phyloP scores from a whole-genome alignment of 768 basidiomycete species.

The Panus rudis region DNA sequence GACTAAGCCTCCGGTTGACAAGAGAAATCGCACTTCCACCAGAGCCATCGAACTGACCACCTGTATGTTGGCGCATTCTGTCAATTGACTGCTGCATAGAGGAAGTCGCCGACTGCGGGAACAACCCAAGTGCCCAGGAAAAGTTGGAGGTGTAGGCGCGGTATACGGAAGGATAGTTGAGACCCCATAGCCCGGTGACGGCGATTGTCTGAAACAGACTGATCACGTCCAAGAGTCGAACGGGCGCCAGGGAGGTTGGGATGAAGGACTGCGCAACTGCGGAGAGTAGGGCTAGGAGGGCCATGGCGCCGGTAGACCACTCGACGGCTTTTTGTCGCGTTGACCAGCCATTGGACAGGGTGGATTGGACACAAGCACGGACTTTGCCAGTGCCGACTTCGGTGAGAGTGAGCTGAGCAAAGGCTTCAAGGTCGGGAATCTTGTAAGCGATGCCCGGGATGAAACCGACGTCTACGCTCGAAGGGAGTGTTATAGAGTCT shows the following conservation, averaged over 20 bases:
- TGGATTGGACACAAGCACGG: constrained; percentile 88
- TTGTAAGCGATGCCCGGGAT: constrained; percentile 79
- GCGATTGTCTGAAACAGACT: constrained; percentile 83
- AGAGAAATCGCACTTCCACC: constrained; percentile 57
- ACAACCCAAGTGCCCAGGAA: constrained; percentile 79
- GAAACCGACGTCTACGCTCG: constrained; percentile 45
- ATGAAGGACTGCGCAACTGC: constrained; percentile 49
- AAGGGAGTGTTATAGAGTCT: constrained; percentile 58
- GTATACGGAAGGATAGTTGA: constrained; percentile 86
- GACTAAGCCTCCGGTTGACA: constrained; percentile 77
- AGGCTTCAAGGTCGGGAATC: constrained; percentile 90
- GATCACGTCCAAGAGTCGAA: constrained; percentile 76
- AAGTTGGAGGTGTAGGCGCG: constrained; percentile 81
- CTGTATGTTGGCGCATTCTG: constrained; percentile 75
- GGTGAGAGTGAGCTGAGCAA: constrained; percentile 68
- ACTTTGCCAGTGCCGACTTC: constrained; percentile 63
- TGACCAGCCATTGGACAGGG: constrained; percentile 87
- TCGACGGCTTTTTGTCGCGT: constrained; percentile 66
- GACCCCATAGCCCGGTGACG: constrained; percentile 65
- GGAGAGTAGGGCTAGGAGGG: constrained; percentile 51
- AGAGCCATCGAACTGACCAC: constrained; percentile 57
- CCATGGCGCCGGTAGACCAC: constrained; percentile 67
- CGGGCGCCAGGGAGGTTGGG: constrained; percentile 55
- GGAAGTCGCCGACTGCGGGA: constrained; percentile 44
- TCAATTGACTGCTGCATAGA: constrained; percentile 74